Base-by-base conservation (phyloP, 2,329 filamentous ascomycete genomes). In the Phyllosticta ampelicida region DNA sequence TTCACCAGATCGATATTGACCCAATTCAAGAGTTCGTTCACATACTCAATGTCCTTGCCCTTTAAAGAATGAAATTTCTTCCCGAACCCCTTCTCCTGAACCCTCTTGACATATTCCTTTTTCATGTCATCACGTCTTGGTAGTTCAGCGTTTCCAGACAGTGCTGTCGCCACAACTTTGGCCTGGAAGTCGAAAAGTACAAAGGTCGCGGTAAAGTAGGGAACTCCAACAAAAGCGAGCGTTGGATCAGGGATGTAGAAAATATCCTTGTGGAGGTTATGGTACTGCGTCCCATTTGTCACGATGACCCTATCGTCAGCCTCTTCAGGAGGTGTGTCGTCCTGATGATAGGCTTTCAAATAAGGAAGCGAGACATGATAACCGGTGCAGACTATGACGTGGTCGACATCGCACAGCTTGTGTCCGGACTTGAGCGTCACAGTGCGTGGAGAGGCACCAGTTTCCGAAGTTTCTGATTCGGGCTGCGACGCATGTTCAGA, bases 111-210 rank as follows among this genome's bases (percentile, higher is more conserved):
- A 58, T 77, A 78, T 58, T 78, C 75, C 0, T 51, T 53, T 44
- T 74, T 64, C 74, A 78, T 82, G 0, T 62, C 68, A 1, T 72
- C 69, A 29, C 68, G 54, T 0, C 66, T 61, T 0, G 84, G 83
- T 19, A 86, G 65, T 1, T 64, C 61, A 0, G 76, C 76, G 29
- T 74, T 72, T 0, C 81, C 82, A 0, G 80, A 73, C 3, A 84
- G 75, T 0, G 85, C 78, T 2, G 80, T 77, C 0, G 84, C 80
- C 0, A 86, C 72, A 0, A 77, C 78, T 62, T 85, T 80, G 0
- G 83, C 84, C 65, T 89, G 86, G 63, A 86, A 86, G 60, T 88
- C 85, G 61, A 87, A 88, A 0, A 87, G 73, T 0, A 82, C 83
- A 64, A 87, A 89, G 0, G 85, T 87, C 0, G 84, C 83, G 0